Percentiles rank a stretch among this genome's conserved stretches.
Evolutionary conservation across 805 yeast genomes (phyloP).

Genomic region (Starmerella roubikii): DNA sequence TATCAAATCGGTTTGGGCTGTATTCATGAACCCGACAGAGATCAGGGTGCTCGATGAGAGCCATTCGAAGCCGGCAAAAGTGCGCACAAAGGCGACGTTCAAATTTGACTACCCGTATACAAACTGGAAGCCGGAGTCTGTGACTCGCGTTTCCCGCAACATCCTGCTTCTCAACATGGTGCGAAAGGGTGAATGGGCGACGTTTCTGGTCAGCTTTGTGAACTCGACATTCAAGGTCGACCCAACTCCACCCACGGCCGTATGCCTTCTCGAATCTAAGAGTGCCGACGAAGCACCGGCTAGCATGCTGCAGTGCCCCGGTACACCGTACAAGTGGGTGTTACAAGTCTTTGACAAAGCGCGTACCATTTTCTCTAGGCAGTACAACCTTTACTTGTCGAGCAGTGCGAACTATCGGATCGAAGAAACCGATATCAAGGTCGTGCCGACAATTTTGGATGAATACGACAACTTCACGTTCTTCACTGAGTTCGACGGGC

Average conservation of each 20-base stretch:
- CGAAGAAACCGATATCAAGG: background rate
- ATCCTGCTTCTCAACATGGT: slow-evolving; percentile 5
- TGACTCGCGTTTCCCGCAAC: slow-evolving; percentile 5
- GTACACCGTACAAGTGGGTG: background rate
- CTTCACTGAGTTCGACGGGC: slow-evolving; percentile 11
- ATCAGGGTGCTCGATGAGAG: slow-evolving; percentile 14
- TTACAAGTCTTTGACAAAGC: slow-evolving; percentile 4
- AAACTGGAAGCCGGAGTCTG: slow-evolving; percentile 5
- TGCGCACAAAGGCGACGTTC: slow-evolving; percentile 6
- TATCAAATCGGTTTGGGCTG: slow-evolving; percentile 10
- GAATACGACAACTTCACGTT: slow-evolving; percentile 1
- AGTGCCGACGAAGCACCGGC: slow-evolving; percentile 11
- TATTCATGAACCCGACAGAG: slow-evolving; percentile 7
- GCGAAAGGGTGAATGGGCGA: slow-evolving; percentile 10
- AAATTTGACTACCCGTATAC: slow-evolving; percentile 1
- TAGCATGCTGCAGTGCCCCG: slow-evolving; percentile 2
- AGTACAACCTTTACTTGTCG: slow-evolving; percentile 1
- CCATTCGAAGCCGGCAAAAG: slow-evolving; percentile 4
- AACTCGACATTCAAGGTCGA: slow-evolving; percentile 10
- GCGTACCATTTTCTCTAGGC: background rate
- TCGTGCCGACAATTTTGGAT: slow-evolving; percentile 1
- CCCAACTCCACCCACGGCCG: slow-evolving; percentile 7
- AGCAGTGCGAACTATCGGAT: slow-evolving; percentile 5
- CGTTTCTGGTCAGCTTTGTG: slow-evolving; percentile 9
- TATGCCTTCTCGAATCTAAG: slow-evolving; percentile 3